These are phyloP conservation scores for Podila clonocystis DNA, from an alignment of 192 early-diverging fungal genomes.

Conservation along the genomic window DNA sequence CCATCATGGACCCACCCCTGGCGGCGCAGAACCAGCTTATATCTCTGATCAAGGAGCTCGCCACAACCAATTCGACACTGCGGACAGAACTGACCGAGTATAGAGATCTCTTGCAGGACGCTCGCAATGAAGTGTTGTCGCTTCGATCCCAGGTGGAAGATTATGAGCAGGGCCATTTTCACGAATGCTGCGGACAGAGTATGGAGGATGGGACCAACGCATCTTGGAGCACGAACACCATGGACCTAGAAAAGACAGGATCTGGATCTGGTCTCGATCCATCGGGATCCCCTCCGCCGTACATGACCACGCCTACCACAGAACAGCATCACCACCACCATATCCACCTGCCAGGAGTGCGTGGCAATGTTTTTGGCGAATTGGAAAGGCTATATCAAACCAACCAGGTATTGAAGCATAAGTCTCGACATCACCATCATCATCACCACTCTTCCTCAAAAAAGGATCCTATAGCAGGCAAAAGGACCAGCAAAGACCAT, in stretches of 20 bases:
- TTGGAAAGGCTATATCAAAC: slow-evolving; percentile 35
- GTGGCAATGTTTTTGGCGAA: slow-evolving; percentile 48
- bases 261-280: background rate
- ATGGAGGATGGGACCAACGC: slow-evolving; percentile 1
- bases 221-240: background rate
- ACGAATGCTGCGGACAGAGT: slow-evolving; percentile 25
- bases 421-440: slow-evolving; percentile 14
- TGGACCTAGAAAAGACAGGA: background rate
- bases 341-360: slow-evolving; percentile 44
- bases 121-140: slow-evolving; percentile 53
- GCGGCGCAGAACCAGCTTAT: slow-evolving; percentile 58
- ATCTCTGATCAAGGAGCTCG: slow-evolving; percentile 62
- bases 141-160: slow-evolving; percentile 58
- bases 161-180: slow-evolving; percentile 38
- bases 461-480: background rate
- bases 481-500: slow-evolving; percentile 1
- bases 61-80: slow-evolving; percentile 62
- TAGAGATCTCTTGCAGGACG: slow-evolving; percentile 56
- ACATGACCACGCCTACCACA: slow-evolving; percentile 23
- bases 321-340: slow-evolving; percentile 42
- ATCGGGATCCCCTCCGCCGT: slow-evolving; percentile 33
- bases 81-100: slow-evolving; percentile 58
- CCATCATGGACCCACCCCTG: slow-evolving; percentile 30
- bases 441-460: background rate
- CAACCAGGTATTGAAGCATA: slow-evolving; percentile 8